Evolutionary conservation across 768 basidiomycete genomes (phyloP).

Genomic region (Cubamyces sp.): DNA sequence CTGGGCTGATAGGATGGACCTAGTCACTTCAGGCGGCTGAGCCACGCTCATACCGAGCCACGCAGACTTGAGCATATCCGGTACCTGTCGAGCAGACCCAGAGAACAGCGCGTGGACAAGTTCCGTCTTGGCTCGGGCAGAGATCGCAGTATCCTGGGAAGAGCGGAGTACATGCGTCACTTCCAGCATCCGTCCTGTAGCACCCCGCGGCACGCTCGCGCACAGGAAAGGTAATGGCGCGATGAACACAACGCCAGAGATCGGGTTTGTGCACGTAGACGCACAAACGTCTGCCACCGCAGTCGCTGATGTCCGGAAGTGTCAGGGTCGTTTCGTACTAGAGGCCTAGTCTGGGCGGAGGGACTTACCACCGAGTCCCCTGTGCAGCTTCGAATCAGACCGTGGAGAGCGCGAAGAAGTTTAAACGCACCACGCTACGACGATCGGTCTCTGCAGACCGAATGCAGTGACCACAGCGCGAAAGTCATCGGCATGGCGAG

Average conservation of each 20-base stretch:
- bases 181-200: slow-evolving; percentile 17
- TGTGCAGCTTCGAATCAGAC: slow-evolving; percentile 3
- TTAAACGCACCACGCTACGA: slow-evolving; percentile 29
- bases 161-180: slow-evolving; percentile 15
- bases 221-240: slow-evolving; percentile 24
- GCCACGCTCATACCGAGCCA: slow-evolving; percentile 22
- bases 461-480: slow-evolving; percentile 27
- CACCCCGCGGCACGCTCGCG: slow-evolving; percentile 12
- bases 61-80: slow-evolving; percentile 11
- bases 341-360: background rate
- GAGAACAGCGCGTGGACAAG: slow-evolving; percentile 24
- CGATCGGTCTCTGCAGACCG: slow-evolving; percentile 25
- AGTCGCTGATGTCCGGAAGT: slow-evolving; percentile 17
- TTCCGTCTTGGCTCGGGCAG: slow-evolving; percentile 19
- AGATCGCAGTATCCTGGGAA: slow-evolving; percentile 17
- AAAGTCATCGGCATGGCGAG: slow-evolving; percentile 30
- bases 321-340: background rate
- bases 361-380: slow-evolving; percentile 17
- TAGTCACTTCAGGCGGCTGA: slow-evolving; percentile 20
- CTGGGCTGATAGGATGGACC: slow-evolving; percentile 10
- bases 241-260: slow-evolving; percentile 27
- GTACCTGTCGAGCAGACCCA: background rate
- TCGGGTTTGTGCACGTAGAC: slow-evolving; percentile 7
- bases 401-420: background rate
- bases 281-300: slow-evolving; percentile 27